Evolutionary conservation across 176 grass and related monocot genomes (phyloP).

Genomic region (Bolboschoenus planiculmis): DNA sequence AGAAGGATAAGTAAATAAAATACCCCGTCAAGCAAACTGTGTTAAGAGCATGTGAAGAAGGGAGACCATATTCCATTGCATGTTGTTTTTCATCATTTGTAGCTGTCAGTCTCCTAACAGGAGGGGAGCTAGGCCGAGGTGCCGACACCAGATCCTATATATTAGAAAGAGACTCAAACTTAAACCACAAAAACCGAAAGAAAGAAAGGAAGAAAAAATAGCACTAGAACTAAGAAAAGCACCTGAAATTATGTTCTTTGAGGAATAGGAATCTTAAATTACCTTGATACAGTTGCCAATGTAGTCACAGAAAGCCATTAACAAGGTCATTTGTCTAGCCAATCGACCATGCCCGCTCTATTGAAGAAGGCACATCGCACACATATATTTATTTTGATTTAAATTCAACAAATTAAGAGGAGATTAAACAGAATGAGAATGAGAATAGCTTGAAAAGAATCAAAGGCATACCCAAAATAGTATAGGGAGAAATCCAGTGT

Average conservation of each 20-base stretch:
- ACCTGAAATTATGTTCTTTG: neutral
- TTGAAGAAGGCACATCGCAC: neutral
- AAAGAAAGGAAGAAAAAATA: neutral
- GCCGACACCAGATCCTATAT: constrained; percentile 75
- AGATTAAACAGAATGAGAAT: constrained; percentile 15
- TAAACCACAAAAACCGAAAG: neutral
- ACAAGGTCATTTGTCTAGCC: constrained; percentile 93
- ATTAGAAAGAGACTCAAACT: constrained; percentile 13
- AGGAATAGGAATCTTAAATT: neutral
- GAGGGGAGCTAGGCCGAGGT: constrained; percentile 85
- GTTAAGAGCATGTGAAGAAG: constrained; percentile 86
- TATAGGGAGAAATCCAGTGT: constrained; percentile 90
- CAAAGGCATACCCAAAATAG: constrained; percentile 76
- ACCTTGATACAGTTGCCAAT: constrained; percentile 89
- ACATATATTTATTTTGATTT: neutral
- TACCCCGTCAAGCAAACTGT: constrained; percentile 93
- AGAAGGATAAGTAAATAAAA: neutral
- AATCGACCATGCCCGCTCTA: constrained; percentile 81
- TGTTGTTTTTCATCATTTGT: constrained; percentile 92
- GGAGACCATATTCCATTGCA: constrained; percentile 93
- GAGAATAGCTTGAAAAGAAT: neutral
- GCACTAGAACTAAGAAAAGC: neutral
- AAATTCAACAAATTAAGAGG: neutral
- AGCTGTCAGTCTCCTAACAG: constrained; percentile 73
- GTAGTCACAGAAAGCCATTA: constrained; percentile 95